Evolutionary conservation across 169 alveolate genomes (phyloP).

Genomic region (Ophryocystis elektroscirrha): DNA sequence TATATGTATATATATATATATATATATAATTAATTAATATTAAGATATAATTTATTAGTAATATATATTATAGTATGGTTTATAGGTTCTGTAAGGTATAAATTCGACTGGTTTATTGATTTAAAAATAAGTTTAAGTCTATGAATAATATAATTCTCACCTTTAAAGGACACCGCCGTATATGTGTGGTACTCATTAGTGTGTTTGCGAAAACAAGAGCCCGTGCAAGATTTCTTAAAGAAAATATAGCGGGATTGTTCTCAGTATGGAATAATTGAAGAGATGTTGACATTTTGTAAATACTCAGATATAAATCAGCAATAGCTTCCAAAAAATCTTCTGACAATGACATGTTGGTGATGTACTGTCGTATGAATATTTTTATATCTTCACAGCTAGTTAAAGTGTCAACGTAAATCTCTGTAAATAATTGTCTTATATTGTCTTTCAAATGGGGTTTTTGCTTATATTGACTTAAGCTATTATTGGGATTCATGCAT

Average conservation of each 20-base stretch:
- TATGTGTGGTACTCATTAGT: slow-evolving; percentile 12
- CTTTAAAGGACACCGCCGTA: too few species aligned
- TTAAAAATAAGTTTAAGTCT: too few species aligned
- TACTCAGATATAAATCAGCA: slow-evolving; percentile 17
- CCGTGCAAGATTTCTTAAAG: slow-evolving; percentile 51
- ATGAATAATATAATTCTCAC: too few species aligned
- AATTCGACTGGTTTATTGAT: too few species aligned
- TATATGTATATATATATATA: too few species aligned
- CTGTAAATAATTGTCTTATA: slow-evolving; percentile 79
- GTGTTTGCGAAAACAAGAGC: slow-evolving; percentile 42
- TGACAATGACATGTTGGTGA: slow-evolving; percentile 4
- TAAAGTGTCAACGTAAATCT: slow-evolving; percentile 76
- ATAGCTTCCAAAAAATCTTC: slow-evolving; percentile 17
- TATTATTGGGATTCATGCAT: slow-evolving; percentile 99
- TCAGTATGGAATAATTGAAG: slow-evolving; percentile 20
- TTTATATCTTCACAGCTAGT: slow-evolving; percentile 11
- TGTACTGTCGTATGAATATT: slow-evolving; percentile 5
- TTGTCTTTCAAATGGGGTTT: too few species aligned
- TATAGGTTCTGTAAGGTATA: too few species aligned
- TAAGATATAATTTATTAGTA: too few species aligned
- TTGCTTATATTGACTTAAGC: too few species aligned
- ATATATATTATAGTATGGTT: too few species aligned
- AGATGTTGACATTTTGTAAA: slow-evolving; percentile 6
- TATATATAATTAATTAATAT: too few species aligned
- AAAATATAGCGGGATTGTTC: slow-evolving; percentile 30